Evolutionary conservation across 306 rosid genomes (phyloP).

Genomic region (cucumber (Cucumis sativus)): Cucumber_9930_V3 NC_026659.2:8483001-8483500

Average conservation of each 20-base stretch:
- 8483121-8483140: neutral
- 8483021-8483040: neutral
- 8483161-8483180: neutral
- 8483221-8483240: neutral
- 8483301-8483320: neutral
- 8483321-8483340: neutral
- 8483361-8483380: neutral
- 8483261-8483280: neutral
- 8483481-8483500: neutral
- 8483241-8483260: neutral
- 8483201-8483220: neutral
- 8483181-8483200: neutral
- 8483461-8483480: neutral
- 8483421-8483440: neutral
- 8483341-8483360: neutral
- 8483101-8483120: neutral
- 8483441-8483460: neutral
- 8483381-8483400: neutral
- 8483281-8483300: constrained; percentile 6
- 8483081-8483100: neutral
- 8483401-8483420: too few species aligned
- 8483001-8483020: neutral
- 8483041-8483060: neutral
- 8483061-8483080: neutral
- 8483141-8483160: neutral